Evolutionary conservation across 2,329 filamentous ascomycete genomes (phyloP), one percentile per base, ranked within the genome.

Genomic region (Dothidotthia symphoricarpi): DNA sequence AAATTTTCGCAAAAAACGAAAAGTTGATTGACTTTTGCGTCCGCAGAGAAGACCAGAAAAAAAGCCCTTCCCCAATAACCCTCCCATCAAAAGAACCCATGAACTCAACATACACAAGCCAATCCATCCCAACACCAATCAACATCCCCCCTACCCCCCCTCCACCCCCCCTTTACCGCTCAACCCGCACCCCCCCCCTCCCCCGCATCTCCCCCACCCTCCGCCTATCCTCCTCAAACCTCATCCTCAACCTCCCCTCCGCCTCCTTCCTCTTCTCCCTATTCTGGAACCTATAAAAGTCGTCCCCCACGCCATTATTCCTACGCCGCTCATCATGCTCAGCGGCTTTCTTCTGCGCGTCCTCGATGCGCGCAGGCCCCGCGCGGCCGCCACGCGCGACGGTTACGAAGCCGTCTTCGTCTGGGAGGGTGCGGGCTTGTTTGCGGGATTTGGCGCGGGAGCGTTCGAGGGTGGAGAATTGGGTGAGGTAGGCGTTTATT

Each of bases 381-480:
- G 76, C 76, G 43, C 77, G 76, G 1, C 57, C 86, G 16, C 89
- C 89, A 37, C 86, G 78, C 1, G 83, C 86, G 16, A 98, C 93
- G 3, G 90, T 97, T 32, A 97, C 78, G 64, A 98, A 98, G 2
- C 93, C 93, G 66, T 98, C 93, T 59, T 88, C 90, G 65, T 98
- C 93, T 0, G 91, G 88, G 57, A 88, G 83, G 52, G 85, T 84
- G 44, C 87, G 81, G 45, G 84, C 72, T 38, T 78, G 61, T 70
- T 85, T 61, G 73, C 76, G 69, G 72, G 82, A 49, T 59, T 76
- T 53, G 74, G 83, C 67, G 74, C 83, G 69, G 66, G 81, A 74
- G 78, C 86, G 70, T 74, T 87, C 70, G 61, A 78, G 70, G 75
- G 85, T 66, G 16, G 68, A 65, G 71, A 89, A 97, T n/a, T 82